Conservation (phyloP, 2,329 filamentous ascomycete species). For the Apiospora pterosperma region DNA sequence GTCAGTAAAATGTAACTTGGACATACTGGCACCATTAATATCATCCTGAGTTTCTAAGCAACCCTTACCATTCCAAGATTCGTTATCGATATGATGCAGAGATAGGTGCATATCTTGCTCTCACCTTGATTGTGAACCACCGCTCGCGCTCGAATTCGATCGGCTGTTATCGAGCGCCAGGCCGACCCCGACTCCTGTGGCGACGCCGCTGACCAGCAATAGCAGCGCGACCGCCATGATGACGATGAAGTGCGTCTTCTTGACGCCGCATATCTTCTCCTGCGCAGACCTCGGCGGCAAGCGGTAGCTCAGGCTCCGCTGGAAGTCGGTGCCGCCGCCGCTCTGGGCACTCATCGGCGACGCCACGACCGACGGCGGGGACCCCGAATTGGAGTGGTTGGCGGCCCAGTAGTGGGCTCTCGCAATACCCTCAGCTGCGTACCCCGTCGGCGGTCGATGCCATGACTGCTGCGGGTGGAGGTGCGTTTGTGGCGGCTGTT, state of each 20-base stretch:
- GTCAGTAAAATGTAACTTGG: not conserved
- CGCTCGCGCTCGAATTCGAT: slow-evolving; percentile 6
- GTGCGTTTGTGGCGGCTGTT: not conserved
- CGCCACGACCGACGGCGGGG: slow-evolving; percentile 3
- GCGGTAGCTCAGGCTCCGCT: slow-evolving; percentile 4
- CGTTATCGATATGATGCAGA: not conserved
- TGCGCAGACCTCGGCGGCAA: not conserved
- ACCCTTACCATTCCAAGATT: not conserved
- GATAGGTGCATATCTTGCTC: not conserved
- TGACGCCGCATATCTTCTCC: slow-evolving; percentile 25
- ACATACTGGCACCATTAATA: not conserved
- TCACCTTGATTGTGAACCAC: not conserved
- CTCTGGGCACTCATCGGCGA: not conserved
- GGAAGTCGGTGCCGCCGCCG: slow-evolving; percentile 1
- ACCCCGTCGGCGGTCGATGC: not conserved
- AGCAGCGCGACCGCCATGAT: slow-evolving; percentile 25
- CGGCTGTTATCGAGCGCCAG: slow-evolving; percentile 17
- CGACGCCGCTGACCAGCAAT: slow-evolving; percentile 26
- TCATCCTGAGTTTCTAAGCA: no score
- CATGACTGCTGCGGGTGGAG: not conserved
- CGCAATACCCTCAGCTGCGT: slow-evolving; percentile 5
- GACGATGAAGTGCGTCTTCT: slow-evolving; percentile 23
- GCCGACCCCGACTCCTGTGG: slow-evolving; percentile 29
- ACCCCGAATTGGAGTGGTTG: slow-evolving; percentile 10
- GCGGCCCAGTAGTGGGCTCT: slow-evolving; percentile 17